Evolutionary conservation across 352 stramenopile genomes (phyloP), one percentile per base, ranked within the genome.

Genomic region (Aphanomyces cochlioides): DNA sequence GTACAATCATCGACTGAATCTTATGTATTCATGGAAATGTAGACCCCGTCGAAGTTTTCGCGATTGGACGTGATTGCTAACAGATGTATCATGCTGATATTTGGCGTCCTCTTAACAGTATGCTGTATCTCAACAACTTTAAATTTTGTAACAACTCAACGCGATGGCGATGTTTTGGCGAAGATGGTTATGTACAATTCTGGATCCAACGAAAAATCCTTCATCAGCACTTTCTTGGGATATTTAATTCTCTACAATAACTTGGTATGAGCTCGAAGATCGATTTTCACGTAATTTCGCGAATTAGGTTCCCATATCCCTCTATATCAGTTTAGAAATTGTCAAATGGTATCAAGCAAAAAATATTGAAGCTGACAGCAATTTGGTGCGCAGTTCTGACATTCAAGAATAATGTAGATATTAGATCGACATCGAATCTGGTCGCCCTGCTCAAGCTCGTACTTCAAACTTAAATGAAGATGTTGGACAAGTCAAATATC

Each of bases 251-350:
- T 95, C 38, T 95, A 95, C 81, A 93, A 95, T 75, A 94, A 94
- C 74, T 89, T 95, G 81, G 83, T 70, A 61, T 12, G 54, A 40
- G 17, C 10, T 4, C 21, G 5, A 7, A 1, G 34, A 10, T 13
- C 4, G 7, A 10, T 41, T 1, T 12, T 59, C 40, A 19, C 38
- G 5, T 57, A 28, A 21, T 47, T 69, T n/a, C 36, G 28, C 2
- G 39, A 17, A 12, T 10, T 61, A 70, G 64, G 64, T 99, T 6
- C 97, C 97, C 5, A 95, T 99, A 41, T 98, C 92, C 60, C 78
- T 99, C 3, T 99, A 99, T 78, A 97, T 99, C 37, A 98, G 93
- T 28, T 78, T 99, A 4, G 94, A 98, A 73, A 84, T 98, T 3
- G 90, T 98, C 15, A 98, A 98, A 60, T 97, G 97, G 75, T 95